Evolutionary conservation across 2,329 filamentous ascomycete species (phyloP), one percentile per base, ranked within the genome.

Genomic region (Xylaria hypoxylon): DNA sequence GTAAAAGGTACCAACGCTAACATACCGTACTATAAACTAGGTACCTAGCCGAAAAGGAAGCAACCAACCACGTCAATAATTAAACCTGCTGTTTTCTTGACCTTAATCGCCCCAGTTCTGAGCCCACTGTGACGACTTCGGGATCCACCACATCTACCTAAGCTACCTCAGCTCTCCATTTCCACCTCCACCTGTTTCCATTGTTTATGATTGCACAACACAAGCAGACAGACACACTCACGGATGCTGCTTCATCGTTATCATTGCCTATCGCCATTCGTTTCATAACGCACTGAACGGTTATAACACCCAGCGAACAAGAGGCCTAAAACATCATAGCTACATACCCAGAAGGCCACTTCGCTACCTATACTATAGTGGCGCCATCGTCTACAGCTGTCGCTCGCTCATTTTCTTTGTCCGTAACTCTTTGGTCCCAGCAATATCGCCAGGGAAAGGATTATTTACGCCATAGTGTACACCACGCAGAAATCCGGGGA

Each of bases 131-230:
- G 47, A 64, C 64, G 42, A 52, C 48, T 40, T 50, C 45, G 33
- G 55, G 59, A 55, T 38, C 59, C 64, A 63, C 56, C 42, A 47
- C 50, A 31, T 64, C 60, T 35, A 44, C 35, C 24, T 13, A 26
- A 58, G 61, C 60, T 60, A 57, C 44, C 60, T 67, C 40, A 60
- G 56, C 35, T 65, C 52, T 40, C 45, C 56, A 56, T 64, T 31
- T 57, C 31, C 52, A 58, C 33, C 47, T 56, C 40, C 42, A 47
- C 55, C 45, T 24, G 52, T 55, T 66, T 60, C 47, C 55, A 35
- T 64, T 68, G 59, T 64, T 68, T 63, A 61, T 59, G 51, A 44
- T 60, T 51, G 26, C 42, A 58, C 56, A 58, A 60, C 60, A 15
- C 56, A 59, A 50, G 15, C 51, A 51, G 59, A 38, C 35, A 38